phyloP scores from a whole-genome alignment of 1,139 yeast species.

The Blastobotrys illinoisensis region DNA sequence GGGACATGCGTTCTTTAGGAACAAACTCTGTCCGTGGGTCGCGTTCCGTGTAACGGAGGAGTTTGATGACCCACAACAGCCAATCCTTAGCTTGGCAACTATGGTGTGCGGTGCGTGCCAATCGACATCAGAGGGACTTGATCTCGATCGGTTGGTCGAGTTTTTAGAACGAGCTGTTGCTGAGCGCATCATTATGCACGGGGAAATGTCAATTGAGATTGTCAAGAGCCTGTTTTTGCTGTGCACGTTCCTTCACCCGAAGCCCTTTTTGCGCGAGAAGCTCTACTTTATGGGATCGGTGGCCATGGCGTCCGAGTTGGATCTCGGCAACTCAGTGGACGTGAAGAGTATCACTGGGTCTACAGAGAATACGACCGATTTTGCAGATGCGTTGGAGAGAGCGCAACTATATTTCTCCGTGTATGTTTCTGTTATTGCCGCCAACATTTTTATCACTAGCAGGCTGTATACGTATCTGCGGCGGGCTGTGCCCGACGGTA shows the following conservation, averaged over 20 bases:
- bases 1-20: neutral
- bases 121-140: neutral
- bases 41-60: neutral
- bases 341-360: constrained; percentile 27
- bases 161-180: constrained; percentile 46
- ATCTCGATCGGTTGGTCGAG: neutral
- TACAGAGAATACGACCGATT: neutral
- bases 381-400: neutral
- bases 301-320: neutral
- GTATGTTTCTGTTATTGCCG: neutral
- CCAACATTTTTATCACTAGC: neutral
- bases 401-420: neutral
- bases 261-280: neutral
- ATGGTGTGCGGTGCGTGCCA: neutral
- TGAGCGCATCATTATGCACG: constrained; percentile 41
- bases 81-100: neutral
- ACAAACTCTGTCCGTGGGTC: neutral
- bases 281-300: neutral
- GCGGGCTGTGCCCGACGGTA: neutral
- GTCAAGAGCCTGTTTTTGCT: constrained; percentile 7
- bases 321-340: constrained; percentile 36
- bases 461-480: neutral
- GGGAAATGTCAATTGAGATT: constrained; percentile 38
- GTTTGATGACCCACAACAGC: neutral
- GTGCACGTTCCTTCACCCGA: constrained; percentile 5